Percentiles rank a stretch among this genome's conserved stretches.
These are phyloP conservation scores for Picocystis sp. DNA, from an alignment of 163 green algal genomes.

Conservation along the genomic window DNA sequence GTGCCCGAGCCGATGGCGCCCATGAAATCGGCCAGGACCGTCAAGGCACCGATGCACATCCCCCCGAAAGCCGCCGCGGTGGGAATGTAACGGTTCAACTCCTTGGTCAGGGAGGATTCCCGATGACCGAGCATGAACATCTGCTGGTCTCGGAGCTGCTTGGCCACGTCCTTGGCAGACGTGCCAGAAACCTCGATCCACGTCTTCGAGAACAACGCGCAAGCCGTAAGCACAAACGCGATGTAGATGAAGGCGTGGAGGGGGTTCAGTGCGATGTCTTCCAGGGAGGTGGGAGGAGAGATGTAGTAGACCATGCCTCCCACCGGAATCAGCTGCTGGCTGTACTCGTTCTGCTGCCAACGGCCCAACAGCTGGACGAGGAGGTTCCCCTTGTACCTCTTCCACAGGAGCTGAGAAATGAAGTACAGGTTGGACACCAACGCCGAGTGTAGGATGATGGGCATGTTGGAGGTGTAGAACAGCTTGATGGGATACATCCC, in stretches of 20 bases:
- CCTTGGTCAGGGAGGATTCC: slow-evolving; percentile 56
- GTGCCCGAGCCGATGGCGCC: slow-evolving; percentile 89
- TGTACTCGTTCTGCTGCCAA: slow-evolving; percentile 59
- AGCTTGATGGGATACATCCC: slow-evolving; percentile 98
- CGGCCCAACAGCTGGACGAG: slow-evolving; percentile 85
- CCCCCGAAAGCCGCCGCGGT: slow-evolving; percentile 94
- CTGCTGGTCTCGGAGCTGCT: slow-evolving; percentile 91
- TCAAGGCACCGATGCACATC: slow-evolving; percentile 98
- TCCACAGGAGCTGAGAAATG: slow-evolving; percentile 96
- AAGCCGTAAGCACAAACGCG: slow-evolving; percentile 94
- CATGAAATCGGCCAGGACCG: slow-evolving; percentile 98
- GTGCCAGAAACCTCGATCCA: slow-evolving; percentile 99
- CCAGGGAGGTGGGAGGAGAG: slow-evolving; percentile 51
- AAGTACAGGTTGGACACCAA: slow-evolving; percentile 99
- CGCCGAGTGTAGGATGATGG: slow-evolving; percentile 98
- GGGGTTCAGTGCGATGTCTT: slow-evolving; percentile 74
- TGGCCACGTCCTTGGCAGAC: slow-evolving; percentile 81
- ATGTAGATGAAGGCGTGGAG: slow-evolving; percentile 95
- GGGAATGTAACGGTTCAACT: slow-evolving; percentile 88
- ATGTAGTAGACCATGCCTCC: slow-evolving; percentile 98
- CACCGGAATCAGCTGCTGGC: slow-evolving; percentile 68
- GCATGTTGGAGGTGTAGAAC: slow-evolving; percentile 99
- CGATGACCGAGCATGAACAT: slow-evolving; percentile 34
- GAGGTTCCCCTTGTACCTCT: slow-evolving; percentile 76
- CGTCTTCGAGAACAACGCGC: slow-evolving; percentile 97